A percentile compares a stretch with the other conserved stretches of the same genome.
Evolutionary conservation across 805 yeast genomes (phyloP).

Genomic region (Schizosaccharomyces osmophilus): DNA sequence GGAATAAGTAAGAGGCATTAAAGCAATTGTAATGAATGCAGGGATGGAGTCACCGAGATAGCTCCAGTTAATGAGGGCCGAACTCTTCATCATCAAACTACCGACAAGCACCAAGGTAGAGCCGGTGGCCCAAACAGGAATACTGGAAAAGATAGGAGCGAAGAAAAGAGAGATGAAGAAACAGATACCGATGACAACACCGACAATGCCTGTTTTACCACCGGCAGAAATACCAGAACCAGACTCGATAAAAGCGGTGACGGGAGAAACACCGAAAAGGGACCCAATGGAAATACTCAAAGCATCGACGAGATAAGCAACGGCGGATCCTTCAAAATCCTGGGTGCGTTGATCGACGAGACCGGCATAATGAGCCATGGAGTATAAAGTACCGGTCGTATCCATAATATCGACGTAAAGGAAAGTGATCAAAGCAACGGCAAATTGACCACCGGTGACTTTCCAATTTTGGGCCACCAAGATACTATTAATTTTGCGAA

Average conservation of each 20-base stretch:
- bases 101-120: slow-evolving; percentile 9
- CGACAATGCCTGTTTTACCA: slow-evolving; percentile 9
- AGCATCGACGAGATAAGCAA: slow-evolving; percentile 9
- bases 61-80: slow-evolving; percentile 8
- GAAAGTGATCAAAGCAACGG: slow-evolving; percentile 9
- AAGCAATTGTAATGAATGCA: slow-evolving; percentile 9
- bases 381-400: slow-evolving; percentile 9
- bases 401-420: slow-evolving; percentile 9
- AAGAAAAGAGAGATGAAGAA: slow-evolving; percentile 9
- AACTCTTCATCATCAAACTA: slow-evolving; percentile 9
- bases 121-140: slow-evolving; percentile 11
- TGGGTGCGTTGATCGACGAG: slow-evolving; percentile 7
- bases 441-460: slow-evolving; percentile 7
- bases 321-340: slow-evolving; percentile 10
- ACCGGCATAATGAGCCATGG: slow-evolving; percentile 10
- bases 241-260: slow-evolving; percentile 10
- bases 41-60: slow-evolving; percentile 9
- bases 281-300: slow-evolving; percentile 8
- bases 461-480: slow-evolving; percentile 8
- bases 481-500: slow-evolving; percentile 8
- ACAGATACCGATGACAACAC: slow-evolving; percentile 8
- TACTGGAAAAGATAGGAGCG: slow-evolving; percentile 10
- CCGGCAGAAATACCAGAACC: slow-evolving; percentile 10
- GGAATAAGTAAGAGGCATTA: slow-evolving; percentile 10
- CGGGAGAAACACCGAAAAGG: slow-evolving; percentile 9